Base-by-base conservation (phyloP, 2,329 filamentous ascomycete genomes). In the Phialemoniopsis sp. region DNA sequence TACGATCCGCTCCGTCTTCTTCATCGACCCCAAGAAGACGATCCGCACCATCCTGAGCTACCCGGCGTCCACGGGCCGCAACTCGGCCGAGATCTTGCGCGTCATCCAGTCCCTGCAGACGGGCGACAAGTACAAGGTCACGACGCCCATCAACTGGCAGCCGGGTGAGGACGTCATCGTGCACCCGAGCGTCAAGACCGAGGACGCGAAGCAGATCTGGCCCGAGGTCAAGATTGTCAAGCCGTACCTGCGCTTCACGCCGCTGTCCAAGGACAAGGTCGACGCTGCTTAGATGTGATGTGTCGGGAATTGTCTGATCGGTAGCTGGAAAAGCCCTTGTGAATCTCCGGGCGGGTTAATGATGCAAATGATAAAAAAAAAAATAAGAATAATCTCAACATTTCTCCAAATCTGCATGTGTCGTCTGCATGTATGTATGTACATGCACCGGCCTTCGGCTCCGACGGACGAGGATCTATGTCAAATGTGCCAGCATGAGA, bases 11-110 rank as follows among this genome's bases (percentile, higher is more conserved):
- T 89, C 86, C 53, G 90, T 95, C 60, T 95, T 94, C 76, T 76
- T 95, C 69, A 93, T 95, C 64, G 89, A 95, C 72, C 89, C 89
- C 48, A 81, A 80, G 66, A 95, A 95, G 82, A 91, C 85, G 65
- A 93, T 95, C 68, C 85, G 90, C 55, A 81, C 90, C 61, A 94
- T 89, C 63, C 85, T 95, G 72, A 83, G 87, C 59, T 96, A 95
- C 75, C 90, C 90, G 32, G 89, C 90, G 45, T 90, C 85, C 43
- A 94, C 89, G 34, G 90, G 90, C 66, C 82, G 86, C 59, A 90
- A 89, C 75, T 82, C 83, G 46, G 75, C 80, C 51, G 86, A 89
- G 74, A 82, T 90, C 38, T 79, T 89, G 53, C 82, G 85, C 57
- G 82, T 89, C 51, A 68, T 89, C 62, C 85, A 89, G 72, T 86